Evolutionary conservation across 345 rosid genomes (phyloP).

Genomic region (Eucalyptus cladocalyx): DNA sequence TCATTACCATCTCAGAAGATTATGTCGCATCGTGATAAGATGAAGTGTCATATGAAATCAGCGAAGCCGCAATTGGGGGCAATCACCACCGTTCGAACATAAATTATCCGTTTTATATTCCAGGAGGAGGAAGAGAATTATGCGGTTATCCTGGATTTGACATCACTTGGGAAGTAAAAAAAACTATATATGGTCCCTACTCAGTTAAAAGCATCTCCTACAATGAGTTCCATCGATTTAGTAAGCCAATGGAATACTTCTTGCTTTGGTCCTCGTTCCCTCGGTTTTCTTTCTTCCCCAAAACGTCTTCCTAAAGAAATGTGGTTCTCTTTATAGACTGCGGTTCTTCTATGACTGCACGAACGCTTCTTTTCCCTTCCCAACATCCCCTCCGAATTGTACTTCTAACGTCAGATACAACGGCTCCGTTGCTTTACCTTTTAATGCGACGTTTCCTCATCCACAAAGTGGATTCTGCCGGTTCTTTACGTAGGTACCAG

Average conservation of each 20-base stretch:
- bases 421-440: no score
- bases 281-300: neutral
- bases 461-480: no score
- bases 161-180: no score
- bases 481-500: no score
- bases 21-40: rapidly evolving
- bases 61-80: neutral
- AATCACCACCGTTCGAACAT: neutral
- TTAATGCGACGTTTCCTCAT: no score
- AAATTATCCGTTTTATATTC: neutral
- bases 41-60: neutral
- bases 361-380: no score
- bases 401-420: no score
- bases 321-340: neutral
- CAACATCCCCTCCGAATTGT: no score
- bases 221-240: neutral
- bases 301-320: neutral
- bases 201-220: neutral
- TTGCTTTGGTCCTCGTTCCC: neutral
- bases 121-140: neutral
- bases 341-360: no score
- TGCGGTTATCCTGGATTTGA: neutral
- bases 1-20: neutral
- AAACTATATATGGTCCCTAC: neutral
- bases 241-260: neutral